Evolutionary conservation across 306 rosid genomes (phyloP), one percentile per base, ranked within the genome.

Genomic region (Lithocarpus polystachyus): DNA sequence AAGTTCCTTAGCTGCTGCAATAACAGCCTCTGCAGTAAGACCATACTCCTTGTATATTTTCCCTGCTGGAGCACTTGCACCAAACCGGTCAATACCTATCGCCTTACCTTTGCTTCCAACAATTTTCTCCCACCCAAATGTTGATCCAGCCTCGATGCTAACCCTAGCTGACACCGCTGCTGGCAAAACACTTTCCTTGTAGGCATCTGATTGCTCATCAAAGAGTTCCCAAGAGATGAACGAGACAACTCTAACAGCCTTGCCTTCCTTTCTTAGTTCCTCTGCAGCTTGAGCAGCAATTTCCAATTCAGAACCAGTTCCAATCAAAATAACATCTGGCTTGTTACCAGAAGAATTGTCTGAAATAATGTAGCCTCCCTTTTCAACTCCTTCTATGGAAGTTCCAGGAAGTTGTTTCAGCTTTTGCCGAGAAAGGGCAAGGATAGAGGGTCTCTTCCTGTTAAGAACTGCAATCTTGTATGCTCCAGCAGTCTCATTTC

Each of bases 41-140:
- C 99, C 99, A 5, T 82, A 93, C 84, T 88, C 98, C 90, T 96
- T 87, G 96, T 96, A 96, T 79, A 96, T 82, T 76, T 2, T 93
- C 75, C 96, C 94, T 0, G 99, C 99, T 0, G 99, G 99, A 31
- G 99, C 98, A 89, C 99, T 96, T 8, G 99, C 99, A 3, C 99
- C 99, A 17, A 93, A 96, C 6, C 84, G 94, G 79, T 96, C 96
- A 12, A 96, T 93, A 17, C 99, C 99, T 5, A 96, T 93, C 0
- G 98, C 90, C 89, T 85, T 91, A 45, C 99, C 99, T 79, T 93
- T 89, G 85, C 80, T 53, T 86, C 99, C 99, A 57, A 93, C 10
- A 82, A 91, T 87, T 84, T 90, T 93, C 72, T 84, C 80, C 99
- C 99, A 96, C 65, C 99, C 99, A n/a, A 96, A 96, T 26, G 99